Conservation (phyloP, 1,284 basidiomycete genomes). For the Inonotus hispidus region DNA sequence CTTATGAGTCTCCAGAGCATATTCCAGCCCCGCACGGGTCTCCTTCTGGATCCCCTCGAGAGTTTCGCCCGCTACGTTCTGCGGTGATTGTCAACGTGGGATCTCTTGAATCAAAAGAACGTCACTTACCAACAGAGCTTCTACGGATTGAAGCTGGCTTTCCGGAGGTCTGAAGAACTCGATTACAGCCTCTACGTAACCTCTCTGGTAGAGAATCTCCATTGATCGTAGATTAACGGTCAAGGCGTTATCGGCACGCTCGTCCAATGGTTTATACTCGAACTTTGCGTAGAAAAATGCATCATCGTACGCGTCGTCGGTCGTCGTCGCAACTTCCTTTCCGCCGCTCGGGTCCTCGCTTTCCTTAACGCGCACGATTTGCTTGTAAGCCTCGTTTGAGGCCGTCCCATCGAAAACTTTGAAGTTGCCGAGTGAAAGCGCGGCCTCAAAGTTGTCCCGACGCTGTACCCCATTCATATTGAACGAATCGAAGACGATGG, state of each 20-base stretch:
- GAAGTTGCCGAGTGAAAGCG: slow-evolving; percentile 84
- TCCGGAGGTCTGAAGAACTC: slow-evolving; percentile 94
- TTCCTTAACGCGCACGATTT: slow-evolving; percentile 92
- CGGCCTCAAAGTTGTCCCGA: slow-evolving; percentile 79
- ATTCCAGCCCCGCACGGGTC: slow-evolving; percentile 92
- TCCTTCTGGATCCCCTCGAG: slow-evolving; percentile 94
- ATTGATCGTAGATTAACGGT: slow-evolving; percentile 92
- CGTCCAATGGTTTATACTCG: slow-evolving; percentile 91
- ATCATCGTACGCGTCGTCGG: slow-evolving; percentile 38
- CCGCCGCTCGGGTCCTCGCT: slow-evolving; percentile 3
- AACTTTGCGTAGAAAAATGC: slow-evolving; percentile 94
- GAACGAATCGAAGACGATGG: slow-evolving; percentile 86
- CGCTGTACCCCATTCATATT: slow-evolving; percentile 84
- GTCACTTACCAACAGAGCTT: slow-evolving; percentile 68
- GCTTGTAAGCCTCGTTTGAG: slow-evolving; percentile 75
- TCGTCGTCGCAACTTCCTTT: slow-evolving; percentile 25
- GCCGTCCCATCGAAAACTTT: slow-evolving; percentile 92
- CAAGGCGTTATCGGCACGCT: slow-evolving; percentile 88
- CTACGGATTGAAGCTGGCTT: slow-evolving; percentile 94
- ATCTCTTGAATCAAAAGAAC: neutral
- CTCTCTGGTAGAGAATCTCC: slow-evolving; percentile 96
- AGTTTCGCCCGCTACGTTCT: slow-evolving; percentile 92
- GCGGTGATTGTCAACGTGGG: slow-evolving; percentile 3
- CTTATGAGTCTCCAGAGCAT: slow-evolving; percentile 89
- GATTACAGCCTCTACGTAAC: slow-evolving; percentile 91